phyloP scores from a whole-genome alignment of 345 rosid genomes.

The Syzygium grande region DNA sequence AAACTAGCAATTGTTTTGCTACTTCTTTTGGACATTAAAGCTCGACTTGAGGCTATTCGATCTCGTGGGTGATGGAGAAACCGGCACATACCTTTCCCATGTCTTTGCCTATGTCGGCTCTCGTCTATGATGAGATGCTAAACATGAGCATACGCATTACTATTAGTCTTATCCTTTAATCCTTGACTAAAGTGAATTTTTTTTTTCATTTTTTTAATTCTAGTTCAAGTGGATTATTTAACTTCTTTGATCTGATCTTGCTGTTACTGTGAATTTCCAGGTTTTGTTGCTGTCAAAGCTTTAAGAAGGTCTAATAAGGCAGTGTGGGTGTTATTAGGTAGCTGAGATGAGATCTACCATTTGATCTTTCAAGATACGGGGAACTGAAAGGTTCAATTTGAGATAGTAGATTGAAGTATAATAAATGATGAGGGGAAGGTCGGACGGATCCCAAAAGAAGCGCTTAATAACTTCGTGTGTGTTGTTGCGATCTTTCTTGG shows the following conservation, averaged over 20 bases:
- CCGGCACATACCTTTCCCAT: not conserved
- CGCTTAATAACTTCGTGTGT: conserved; percentile 52
- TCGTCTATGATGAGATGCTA: not conserved
- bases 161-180: not conserved
- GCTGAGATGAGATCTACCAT: conserved; percentile 13
- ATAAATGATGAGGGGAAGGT: conserved; percentile 78
- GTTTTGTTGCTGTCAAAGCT: not conserved
- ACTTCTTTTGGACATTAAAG: not conserved
- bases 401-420: conserved; percentile 3
- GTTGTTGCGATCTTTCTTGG: conserved; percentile 48
- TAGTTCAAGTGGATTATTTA: not conserved
- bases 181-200: not conserved
- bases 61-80: not conserved
- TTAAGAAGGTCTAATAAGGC: not conserved
- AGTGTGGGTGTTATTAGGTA: not conserved
- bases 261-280: not conserved
- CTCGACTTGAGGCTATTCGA: not conserved
- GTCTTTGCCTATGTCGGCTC: not conserved
- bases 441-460: conserved; percentile 86
- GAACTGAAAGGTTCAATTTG: conserved; percentile 2
- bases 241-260: not conserved
- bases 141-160: not conserved
- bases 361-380: conserved; percentile 8
- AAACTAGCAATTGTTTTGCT: not conserved
- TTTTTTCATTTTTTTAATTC: not conserved